Percentiles rank a stretch among this genome's conserved stretches.
Conservation (phyloP, 495 filamentous ascomycete species). For the Oidiodendron maius region DNA sequence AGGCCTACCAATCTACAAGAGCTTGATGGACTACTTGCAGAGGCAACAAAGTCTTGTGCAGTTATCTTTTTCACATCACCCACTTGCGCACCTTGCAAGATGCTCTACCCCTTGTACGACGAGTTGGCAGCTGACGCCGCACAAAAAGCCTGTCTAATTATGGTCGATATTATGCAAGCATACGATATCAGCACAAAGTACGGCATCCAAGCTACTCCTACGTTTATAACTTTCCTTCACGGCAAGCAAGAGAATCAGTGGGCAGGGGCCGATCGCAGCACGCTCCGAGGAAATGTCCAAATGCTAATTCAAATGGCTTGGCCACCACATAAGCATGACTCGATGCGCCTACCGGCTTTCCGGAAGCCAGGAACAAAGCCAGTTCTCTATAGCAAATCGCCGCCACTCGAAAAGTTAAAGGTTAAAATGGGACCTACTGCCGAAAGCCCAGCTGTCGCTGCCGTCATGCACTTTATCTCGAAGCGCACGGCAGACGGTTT, state of each 20-base stretch:
- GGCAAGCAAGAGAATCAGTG: slow-evolving; percentile 74
- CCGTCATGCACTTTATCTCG: slow-evolving; percentile 62
- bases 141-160: slow-evolving; percentile 68
- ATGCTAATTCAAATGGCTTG: slow-evolving; percentile 71
- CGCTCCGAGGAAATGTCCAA: slow-evolving; percentile 65
- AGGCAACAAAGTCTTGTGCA: slow-evolving; percentile 59
- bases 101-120: slow-evolving; percentile 78
- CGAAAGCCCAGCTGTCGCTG: slow-evolving; percentile 42
- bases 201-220: slow-evolving; percentile 71
- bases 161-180: slow-evolving; percentile 69
- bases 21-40: slow-evolving; percentile 52
- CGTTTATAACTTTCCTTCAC: slow-evolving; percentile 82
- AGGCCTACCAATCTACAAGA: slow-evolving; percentile 39
- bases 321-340: slow-evolving; percentile 69
- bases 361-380: slow-evolving; percentile 55
- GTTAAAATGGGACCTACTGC: slow-evolving; percentile 60
- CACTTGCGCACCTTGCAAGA: slow-evolving; percentile 80
- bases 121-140: slow-evolving; percentile 69
- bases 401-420: slow-evolving; percentile 77
- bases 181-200: slow-evolving; percentile 62
- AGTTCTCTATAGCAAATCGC: slow-evolving; percentile 70
- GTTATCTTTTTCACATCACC: slow-evolving; percentile 91
- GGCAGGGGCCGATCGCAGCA: slow-evolving; percentile 65
- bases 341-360: slow-evolving; percentile 63
- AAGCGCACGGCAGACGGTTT: slow-evolving; percentile 44